Evolutionary conservation across 108 stramenopile species (phyloP).

Genomic region (Schizochytrium sp.): DNA sequence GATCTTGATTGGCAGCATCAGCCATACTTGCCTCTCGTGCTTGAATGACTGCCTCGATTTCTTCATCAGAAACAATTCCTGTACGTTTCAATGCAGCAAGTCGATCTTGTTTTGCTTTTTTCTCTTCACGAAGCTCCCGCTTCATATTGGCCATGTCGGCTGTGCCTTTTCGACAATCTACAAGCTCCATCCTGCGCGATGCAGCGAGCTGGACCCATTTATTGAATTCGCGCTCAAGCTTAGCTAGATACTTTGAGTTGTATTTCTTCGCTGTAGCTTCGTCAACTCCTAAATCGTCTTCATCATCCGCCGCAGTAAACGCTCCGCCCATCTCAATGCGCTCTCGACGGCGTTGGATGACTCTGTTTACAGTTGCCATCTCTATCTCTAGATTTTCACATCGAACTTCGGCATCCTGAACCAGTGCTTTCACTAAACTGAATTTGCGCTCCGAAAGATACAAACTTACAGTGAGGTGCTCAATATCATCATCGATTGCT

Average conservation of each 20-base stretch:
- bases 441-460: slow-evolving; percentile 69
- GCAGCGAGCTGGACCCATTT: slow-evolving; percentile 70
- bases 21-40: not conserved
- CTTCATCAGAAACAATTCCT: slow-evolving; percentile 30
- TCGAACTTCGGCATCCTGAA: slow-evolving; percentile 68
- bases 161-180: slow-evolving; percentile 65
- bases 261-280: not conserved
- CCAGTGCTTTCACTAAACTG: slow-evolving; percentile 59
- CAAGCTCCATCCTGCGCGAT: slow-evolving; percentile 65
- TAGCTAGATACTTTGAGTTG: slow-evolving; percentile 41
- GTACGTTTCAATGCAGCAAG: not conserved
- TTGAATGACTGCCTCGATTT: not conserved
- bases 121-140: slow-evolving; percentile 62
- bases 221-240: slow-evolving; percentile 67
- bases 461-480: slow-evolving; percentile 64
- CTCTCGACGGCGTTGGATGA: slow-evolving; percentile 63
- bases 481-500: slow-evolving; percentile 21
- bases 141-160: slow-evolving; percentile 61
- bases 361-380: slow-evolving; percentile 45
- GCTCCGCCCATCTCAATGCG: slow-evolving; percentile 63
- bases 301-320: not conserved
- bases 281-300: slow-evolving; percentile 44
- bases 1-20: not conserved
- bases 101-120: not conserved
- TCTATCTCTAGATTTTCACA: slow-evolving; percentile 56